Conservation (phyloP, 1,139 yeast species). For the Geotrichum reessii region DNA sequence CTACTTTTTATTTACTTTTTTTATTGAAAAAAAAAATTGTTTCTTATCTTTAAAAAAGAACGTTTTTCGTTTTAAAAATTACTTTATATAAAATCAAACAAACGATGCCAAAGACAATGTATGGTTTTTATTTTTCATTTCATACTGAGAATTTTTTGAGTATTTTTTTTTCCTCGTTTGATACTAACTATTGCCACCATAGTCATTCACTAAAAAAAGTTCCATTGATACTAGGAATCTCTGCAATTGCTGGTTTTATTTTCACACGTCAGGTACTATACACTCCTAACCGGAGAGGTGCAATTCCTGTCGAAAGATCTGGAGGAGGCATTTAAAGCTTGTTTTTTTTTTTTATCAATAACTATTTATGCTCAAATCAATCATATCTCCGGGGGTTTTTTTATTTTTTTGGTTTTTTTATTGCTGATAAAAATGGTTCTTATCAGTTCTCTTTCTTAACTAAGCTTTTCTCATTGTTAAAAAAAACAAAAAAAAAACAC, state of each 20-base stretch:
- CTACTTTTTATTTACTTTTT: not conserved
- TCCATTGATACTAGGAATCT: not conserved
- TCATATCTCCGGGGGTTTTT: too few relatives aligned
- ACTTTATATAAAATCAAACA: not conserved
- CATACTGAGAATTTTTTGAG: too few relatives aligned
- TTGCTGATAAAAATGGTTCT: too few relatives aligned
- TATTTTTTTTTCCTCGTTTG: too few relatives aligned
- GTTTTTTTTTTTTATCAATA: not conserved
- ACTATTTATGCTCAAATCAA: too few relatives aligned
- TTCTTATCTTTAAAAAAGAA: too few relatives aligned
- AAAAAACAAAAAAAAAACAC: too few relatives aligned
- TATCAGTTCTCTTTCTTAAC: not conserved
- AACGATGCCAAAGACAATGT: not conserved
- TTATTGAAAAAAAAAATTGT: too few relatives aligned
- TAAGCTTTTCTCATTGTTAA: too few relatives aligned
- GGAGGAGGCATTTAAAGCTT: conserved; percentile 6
- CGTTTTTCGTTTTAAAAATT: not conserved
- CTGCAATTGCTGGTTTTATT: not conserved
- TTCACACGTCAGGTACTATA: conserved; percentile 3
- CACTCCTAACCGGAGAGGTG: not conserved
- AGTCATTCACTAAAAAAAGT: not conserved
- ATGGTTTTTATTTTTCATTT: not conserved
- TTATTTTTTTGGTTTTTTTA: too few relatives aligned
- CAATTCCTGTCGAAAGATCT: conserved; percentile 9
- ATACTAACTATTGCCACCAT: not conserved